Conservation (phyloP, 169 alveolate genomes). For the Plasmodium cynomolgi region DNA sequence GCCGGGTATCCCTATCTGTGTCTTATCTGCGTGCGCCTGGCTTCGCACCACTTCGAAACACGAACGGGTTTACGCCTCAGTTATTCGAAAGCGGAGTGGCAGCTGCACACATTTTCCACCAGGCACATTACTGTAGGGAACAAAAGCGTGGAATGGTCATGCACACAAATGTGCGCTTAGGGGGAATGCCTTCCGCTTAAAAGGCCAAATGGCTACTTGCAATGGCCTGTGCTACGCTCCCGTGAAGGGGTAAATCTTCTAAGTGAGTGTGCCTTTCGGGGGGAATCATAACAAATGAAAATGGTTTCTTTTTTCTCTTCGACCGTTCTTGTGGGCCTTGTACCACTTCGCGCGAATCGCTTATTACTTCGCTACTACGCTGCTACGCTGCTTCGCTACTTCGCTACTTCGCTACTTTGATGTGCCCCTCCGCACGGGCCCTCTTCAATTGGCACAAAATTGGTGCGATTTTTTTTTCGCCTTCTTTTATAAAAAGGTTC, state of each 20-base stretch:
- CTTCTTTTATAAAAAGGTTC: background rate
- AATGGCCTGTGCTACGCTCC: background rate
- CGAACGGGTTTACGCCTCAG: background rate
- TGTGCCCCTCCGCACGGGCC: background rate
- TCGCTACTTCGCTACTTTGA: background rate
- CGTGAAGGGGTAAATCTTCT: background rate
- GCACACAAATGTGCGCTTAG: background rate
- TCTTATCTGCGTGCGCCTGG: background rate
- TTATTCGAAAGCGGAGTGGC: background rate
- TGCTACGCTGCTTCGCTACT: background rate
- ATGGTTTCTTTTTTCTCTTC: background rate
- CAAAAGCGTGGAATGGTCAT: background rate
- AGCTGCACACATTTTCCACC: background rate
- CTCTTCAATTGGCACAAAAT: background rate
- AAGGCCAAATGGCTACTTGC: background rate
- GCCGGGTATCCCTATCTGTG: background rate
- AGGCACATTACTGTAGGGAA: background rate
- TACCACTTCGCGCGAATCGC: background rate
- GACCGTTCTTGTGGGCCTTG: background rate
- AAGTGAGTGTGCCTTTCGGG: background rate
- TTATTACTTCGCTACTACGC: background rate
- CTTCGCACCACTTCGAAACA: background rate
- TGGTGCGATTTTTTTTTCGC: background rate
- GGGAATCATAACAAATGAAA: background rate
- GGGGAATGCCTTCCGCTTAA: background rate